Evolutionary conservation across 768 basidiomycete genomes (phyloP).

Genomic region (Lentinula edodes): DNA sequence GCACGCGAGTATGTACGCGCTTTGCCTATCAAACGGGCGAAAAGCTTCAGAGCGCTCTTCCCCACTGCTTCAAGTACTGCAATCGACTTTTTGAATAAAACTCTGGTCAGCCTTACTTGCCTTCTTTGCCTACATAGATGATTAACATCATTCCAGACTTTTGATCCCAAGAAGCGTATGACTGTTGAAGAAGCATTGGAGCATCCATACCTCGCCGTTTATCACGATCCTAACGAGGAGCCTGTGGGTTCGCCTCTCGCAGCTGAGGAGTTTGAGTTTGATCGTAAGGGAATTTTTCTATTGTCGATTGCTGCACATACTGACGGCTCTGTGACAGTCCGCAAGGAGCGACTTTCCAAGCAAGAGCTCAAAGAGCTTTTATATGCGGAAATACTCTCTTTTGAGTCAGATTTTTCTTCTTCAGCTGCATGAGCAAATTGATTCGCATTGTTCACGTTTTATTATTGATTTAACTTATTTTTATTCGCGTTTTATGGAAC

Average conservation of each 20-base stretch:
- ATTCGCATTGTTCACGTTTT: not conserved
- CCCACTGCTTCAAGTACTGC: constrained; percentile 85
- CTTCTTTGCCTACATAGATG: constrained; percentile 25
- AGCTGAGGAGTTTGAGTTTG: constrained; percentile 96
- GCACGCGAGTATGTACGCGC: constrained; percentile 95
- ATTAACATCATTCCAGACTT: constrained; percentile 51
- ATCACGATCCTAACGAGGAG: constrained; percentile 96
- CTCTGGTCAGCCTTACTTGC: constrained; percentile 47
- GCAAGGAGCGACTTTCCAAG: constrained; percentile 93
- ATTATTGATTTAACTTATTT: not conserved
- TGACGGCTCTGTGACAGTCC: constrained; percentile 41
- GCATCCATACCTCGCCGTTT: constrained; percentile 94
- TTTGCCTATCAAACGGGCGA: constrained; percentile 86
- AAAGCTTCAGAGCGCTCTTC: constrained; percentile 79
- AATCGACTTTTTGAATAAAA: constrained; percentile 69
- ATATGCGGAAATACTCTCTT: constrained; percentile 92
- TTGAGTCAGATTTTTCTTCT: constrained; percentile 46
- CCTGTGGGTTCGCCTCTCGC: constrained; percentile 93
- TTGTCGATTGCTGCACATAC: not conserved
- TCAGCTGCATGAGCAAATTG: not conserved
- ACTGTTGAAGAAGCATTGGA: constrained; percentile 91
- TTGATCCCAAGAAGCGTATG: constrained; percentile 96
- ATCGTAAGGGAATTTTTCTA: constrained; percentile 48
- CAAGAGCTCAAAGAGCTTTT: constrained; percentile 93
- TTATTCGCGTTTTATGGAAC: not conserved